Conservation (phyloP, 2,329 filamentous ascomycete genomes). For the Ascochyta lentis region DNA sequence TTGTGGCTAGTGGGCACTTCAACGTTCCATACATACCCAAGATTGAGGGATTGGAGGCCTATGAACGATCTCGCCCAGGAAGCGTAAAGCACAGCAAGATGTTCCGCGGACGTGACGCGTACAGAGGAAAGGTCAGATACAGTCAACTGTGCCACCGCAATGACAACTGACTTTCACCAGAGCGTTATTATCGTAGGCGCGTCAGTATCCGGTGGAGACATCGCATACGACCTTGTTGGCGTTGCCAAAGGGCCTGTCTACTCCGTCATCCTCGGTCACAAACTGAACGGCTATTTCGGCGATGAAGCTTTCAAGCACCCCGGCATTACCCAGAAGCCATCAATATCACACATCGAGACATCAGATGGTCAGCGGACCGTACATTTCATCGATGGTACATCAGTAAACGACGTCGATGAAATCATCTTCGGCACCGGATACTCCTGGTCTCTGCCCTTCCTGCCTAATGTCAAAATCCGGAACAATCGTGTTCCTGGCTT, state of each 20-base stretch:
- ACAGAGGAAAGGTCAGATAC: slow-evolving; percentile 52
- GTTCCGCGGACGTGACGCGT: slow-evolving; percentile 57
- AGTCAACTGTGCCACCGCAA: not conserved
- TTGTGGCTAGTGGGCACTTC: slow-evolving; percentile 68
- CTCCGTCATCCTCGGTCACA: slow-evolving; percentile 62
- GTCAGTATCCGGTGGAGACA: slow-evolving; percentile 70
- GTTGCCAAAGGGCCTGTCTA: slow-evolving; percentile 58
- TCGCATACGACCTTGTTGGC: slow-evolving; percentile 60
- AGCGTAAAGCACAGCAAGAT: slow-evolving; percentile 64
- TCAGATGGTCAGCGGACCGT: slow-evolving; percentile 53
- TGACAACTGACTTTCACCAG: slow-evolving; percentile 42
- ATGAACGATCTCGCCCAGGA: slow-evolving; percentile 56
- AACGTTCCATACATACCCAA: slow-evolving; percentile 63
- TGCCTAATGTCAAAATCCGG: slow-evolving; percentile 53
- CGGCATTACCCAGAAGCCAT: slow-evolving; percentile 55
- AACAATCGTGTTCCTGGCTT: slow-evolving; percentile 64
- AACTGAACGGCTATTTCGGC: slow-evolving; percentile 62
- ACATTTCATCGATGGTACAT: slow-evolving; percentile 63
- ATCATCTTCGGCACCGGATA: slow-evolving; percentile 73
- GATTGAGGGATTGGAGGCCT: slow-evolving; percentile 58
- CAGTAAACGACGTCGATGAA: slow-evolving; percentile 62
- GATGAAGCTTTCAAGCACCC: slow-evolving; percentile 67
- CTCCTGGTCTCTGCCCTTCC: slow-evolving; percentile 67
- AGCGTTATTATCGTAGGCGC: slow-evolving; percentile 68
- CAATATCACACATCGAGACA: slow-evolving; percentile 55